These are phyloP conservation scores for Macadamia integrifolia DNA, from an alignment of 164 flowering plant species.

Conservation along the genomic window DNA sequence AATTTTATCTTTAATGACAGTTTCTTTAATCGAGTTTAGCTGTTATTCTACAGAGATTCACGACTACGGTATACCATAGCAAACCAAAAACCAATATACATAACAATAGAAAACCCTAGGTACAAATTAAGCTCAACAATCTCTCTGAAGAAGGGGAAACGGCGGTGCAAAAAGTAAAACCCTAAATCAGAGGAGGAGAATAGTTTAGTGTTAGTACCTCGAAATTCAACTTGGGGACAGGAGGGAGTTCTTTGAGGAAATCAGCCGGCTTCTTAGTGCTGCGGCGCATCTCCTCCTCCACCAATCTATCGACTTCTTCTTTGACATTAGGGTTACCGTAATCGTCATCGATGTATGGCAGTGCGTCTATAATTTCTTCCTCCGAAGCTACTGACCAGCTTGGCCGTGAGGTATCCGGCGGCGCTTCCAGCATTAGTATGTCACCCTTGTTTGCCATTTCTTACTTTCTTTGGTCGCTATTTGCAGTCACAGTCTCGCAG, in stretches of 20 bases:
- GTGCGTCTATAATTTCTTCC: constrained; percentile 59
- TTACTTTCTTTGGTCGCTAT: background rate
- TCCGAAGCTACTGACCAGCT: constrained; percentile 26
- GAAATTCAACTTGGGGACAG: constrained; percentile 48
- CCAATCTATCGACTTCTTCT: constrained; percentile 68
- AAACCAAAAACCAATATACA: background rate
- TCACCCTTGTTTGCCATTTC: constrained; percentile 34
- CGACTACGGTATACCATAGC: too few relatives aligned
- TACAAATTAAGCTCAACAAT: background rate
- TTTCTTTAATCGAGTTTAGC: too few relatives aligned
- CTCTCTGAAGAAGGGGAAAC: background rate
- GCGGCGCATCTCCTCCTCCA: constrained; percentile 88
- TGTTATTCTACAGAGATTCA: too few relatives aligned
- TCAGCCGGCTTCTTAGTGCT: constrained; percentile 85
- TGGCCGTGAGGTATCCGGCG: constrained; percentile 35
- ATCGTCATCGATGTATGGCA: constrained; percentile 95
- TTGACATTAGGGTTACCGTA: constrained; percentile 66
- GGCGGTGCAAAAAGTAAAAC: background rate
- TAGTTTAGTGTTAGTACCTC: constrained; percentile 36
- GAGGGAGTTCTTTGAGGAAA: constrained; percentile 79
- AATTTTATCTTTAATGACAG: too few relatives aligned
- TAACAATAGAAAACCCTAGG: background rate
- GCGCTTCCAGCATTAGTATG: constrained; percentile 77
- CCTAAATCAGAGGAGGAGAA: background rate
- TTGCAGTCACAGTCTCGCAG: too few relatives aligned